Evolutionary conservation across 2,329 filamentous ascomycete species (phyloP).

Genomic region (Fusarium chuoi): DNA sequence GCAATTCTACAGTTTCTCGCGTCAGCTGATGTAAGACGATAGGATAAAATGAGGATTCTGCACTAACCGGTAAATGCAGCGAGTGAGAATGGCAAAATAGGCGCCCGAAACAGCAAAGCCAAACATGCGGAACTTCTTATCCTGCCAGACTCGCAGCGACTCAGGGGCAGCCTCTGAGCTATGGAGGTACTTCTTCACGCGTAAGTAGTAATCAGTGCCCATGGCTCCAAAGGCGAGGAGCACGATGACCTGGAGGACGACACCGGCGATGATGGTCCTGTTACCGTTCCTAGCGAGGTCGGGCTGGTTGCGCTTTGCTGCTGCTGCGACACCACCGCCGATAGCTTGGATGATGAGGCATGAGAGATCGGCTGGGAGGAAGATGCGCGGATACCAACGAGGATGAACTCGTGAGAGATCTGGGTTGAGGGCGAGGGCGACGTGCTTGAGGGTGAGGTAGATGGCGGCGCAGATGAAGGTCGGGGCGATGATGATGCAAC

Average conservation of each 20-base stretch:
- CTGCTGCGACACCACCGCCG: constrained; percentile 66
- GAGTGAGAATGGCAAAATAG: constrained; percentile 58
- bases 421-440: constrained; percentile 61
- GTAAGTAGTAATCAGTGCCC: constrained; percentile 57
- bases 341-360: constrained; percentile 69
- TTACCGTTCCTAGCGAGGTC: constrained; percentile 58
- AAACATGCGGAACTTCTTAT: constrained; percentile 57
- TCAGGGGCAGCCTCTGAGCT: constrained; percentile 45
- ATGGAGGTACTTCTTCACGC: constrained; percentile 54
- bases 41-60: neutral
- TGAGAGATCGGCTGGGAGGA: constrained; percentile 68
- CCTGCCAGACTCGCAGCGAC: constrained; percentile 54
- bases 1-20: constrained; percentile 57
- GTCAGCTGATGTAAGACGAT: constrained; percentile 24
- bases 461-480: constrained; percentile 71
- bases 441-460: constrained; percentile 72
- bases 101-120: constrained; percentile 56
- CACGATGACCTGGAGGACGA: constrained; percentile 64
- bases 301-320: constrained; percentile 53
- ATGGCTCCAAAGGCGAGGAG: constrained; percentile 58
- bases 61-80: constrained; percentile 65
- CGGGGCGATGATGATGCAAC: constrained; percentile 67
- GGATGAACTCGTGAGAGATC: constrained; percentile 62
- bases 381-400: constrained; percentile 64
- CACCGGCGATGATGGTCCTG: constrained; percentile 63